Conservation (phyloP, 257 asterid species). For the Pogostemon cablin region DNA sequence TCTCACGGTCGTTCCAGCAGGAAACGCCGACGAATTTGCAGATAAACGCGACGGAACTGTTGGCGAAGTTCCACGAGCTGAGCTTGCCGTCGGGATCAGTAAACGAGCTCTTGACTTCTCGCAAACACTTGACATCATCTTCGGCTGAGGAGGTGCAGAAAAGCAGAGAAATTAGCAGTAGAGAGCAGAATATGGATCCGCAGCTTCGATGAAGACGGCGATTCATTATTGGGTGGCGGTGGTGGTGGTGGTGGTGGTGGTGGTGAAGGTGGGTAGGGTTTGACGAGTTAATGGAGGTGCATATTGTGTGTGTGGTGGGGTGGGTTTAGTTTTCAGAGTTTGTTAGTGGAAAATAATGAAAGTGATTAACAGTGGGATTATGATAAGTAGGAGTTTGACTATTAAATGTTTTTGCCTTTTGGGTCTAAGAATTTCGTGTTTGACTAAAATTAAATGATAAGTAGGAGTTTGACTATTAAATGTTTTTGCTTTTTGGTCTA, state of each 20-base stretch:
- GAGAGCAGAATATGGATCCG: constrained; percentile 27
- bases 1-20: constrained; percentile 84
- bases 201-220: background rate
- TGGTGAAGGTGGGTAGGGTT: constrained; percentile 21
- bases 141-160: constrained; percentile 38
- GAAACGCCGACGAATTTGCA: constrained; percentile 66
- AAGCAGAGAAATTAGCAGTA: constrained; percentile 38
- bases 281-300: constrained; percentile 35
- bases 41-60: constrained; percentile 54
- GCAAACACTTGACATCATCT: constrained; percentile 76
- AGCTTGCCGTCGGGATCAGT: constrained; percentile 51
- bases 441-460: background rate
- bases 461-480: background rate
- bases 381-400: constrained; percentile 16
- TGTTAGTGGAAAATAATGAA: constrained; percentile 24
- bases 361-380: constrained; percentile 26
- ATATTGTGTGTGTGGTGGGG: constrained; percentile 4
- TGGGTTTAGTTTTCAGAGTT: background rate
- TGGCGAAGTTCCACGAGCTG: constrained; percentile 59
- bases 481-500: background rate
- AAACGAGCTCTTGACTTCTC: constrained; percentile 55
- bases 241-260: constrained; percentile 20
- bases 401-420: background rate
- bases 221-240: constrained; percentile 23
- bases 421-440: constrained; percentile 3